These are phyloP conservation scores for Lactarius hengduanensis DNA, from an alignment of 768 basidiomycete genomes.

Conservation along the genomic window DNA sequence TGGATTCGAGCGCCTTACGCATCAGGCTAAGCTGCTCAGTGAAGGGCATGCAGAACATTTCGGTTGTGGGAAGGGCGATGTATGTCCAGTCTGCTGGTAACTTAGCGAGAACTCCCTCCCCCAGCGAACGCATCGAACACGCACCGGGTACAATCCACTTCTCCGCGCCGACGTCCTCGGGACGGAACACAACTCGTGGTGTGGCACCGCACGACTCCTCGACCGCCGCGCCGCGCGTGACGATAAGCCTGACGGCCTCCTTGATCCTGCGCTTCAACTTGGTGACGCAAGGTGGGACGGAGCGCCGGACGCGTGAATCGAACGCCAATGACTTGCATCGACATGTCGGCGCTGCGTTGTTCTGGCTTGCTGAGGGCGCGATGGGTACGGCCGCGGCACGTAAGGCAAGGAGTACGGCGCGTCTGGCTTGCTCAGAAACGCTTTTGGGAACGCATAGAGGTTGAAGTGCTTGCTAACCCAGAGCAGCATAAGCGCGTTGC, in stretches of 20 bases:
- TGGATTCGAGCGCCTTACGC: slow-evolving; percentile 10
- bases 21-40: slow-evolving; percentile 11
- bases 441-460: slow-evolving; percentile 21
- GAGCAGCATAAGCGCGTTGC: neutral
- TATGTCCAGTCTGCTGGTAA: slow-evolving; percentile 24
- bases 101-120: no score
- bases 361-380: neutral
- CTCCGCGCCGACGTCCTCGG: slow-evolving; percentile 19
- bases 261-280: slow-evolving; percentile 22
- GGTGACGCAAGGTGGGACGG: neutral
- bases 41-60: slow-evolving; percentile 2
- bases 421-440: slow-evolving; percentile 11
- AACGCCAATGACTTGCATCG: slow-evolving; percentile 8
- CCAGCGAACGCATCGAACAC: neutral
- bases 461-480: slow-evolving; percentile 5
- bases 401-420: neutral
- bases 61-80: slow-evolving; percentile 13
- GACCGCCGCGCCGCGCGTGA: slow-evolving; percentile 12
- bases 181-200: slow-evolving; percentile 11
- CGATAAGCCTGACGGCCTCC: slow-evolving; percentile 12
- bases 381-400: slow-evolving; percentile 16
- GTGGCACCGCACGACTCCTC: neutral
- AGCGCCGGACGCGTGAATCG: slow-evolving; percentile 3
- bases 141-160: slow-evolving; percentile 24
- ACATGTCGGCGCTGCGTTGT: slow-evolving; percentile 14